Percentiles rank a stretch among this genome's conserved stretches.
These are phyloP conservation scores for Silybum marianum DNA, from an alignment of 129 eudicot species.

Conservation along the genomic window DNA sequence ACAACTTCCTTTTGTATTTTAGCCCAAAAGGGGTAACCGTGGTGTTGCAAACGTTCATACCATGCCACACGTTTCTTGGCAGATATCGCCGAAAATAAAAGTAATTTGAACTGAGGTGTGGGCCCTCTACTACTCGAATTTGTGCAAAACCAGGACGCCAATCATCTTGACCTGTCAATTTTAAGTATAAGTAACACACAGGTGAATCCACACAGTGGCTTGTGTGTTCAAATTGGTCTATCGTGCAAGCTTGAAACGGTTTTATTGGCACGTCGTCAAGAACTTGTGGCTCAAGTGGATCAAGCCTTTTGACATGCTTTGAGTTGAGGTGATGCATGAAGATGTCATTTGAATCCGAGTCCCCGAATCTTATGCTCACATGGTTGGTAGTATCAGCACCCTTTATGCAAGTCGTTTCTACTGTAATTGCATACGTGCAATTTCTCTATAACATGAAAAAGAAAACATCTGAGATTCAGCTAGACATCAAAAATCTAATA, in stretches of 20 bases:
- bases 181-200: conserved; percentile 56
- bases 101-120: conserved; percentile 48
- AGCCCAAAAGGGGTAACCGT: conserved; percentile 53
- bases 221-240: conserved; percentile 57
- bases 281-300: conserved; percentile 61
- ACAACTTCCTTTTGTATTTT: conserved; percentile 42
- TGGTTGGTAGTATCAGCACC: conserved; percentile 65
- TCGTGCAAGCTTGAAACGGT: conserved; percentile 68
- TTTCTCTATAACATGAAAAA: conserved; percentile 30
- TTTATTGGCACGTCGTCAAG: conserved; percentile 59
- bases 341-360: conserved; percentile 52
- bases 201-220: conserved; percentile 56
- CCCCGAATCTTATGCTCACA: conserved; percentile 63
- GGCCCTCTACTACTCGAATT: conserved; percentile 44
- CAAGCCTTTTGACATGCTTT: conserved; percentile 54
- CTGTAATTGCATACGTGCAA: conserved; percentile 57
- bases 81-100: conserved; percentile 55
- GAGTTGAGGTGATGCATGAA: conserved; percentile 53
- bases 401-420: conserved; percentile 56
- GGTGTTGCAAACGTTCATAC: conserved; percentile 46
- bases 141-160: conserved; percentile 76
- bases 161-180: conserved; percentile 55
- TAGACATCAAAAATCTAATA: not conserved
- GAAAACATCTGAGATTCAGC: not conserved
- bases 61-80: conserved; percentile 65